Conservation (phyloP, 495 filamentous ascomycete species). For the Lasiosphaeris hirsuta region DNA sequence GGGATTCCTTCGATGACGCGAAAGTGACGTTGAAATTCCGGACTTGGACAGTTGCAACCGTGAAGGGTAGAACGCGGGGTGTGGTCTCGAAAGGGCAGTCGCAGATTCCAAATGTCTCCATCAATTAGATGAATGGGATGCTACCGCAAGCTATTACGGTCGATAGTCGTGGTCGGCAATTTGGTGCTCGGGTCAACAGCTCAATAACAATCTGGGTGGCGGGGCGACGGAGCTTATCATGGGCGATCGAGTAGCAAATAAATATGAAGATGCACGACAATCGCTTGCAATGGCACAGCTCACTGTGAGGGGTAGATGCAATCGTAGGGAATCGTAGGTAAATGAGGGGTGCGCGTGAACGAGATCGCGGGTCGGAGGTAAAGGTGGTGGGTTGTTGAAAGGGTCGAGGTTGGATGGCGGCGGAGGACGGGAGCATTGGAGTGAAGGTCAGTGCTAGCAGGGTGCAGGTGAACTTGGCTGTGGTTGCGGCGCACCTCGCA, state of each 20-base stretch:
- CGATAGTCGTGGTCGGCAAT: too few relatives aligned
- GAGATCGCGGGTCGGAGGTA: slow-evolving; percentile 5
- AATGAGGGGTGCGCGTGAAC: neutral
- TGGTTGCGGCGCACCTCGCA: too few relatives aligned
- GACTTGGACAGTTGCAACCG: neutral
- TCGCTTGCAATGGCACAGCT: neutral
- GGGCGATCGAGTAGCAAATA: neutral
- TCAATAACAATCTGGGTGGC: neutral
- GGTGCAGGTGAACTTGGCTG: slow-evolving; percentile 11
- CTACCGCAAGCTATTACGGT: neutral
- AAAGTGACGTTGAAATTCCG: too few relatives aligned
- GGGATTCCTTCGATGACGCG: too few relatives aligned
- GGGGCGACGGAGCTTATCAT: neutral
- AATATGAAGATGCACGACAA: neutral
- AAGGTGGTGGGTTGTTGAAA: neutral
- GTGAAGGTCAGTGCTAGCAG: neutral
- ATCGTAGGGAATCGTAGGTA: neutral
- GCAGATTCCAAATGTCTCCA: neutral
- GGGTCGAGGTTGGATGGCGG: slow-evolving; percentile 7
- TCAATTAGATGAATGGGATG: neutral
- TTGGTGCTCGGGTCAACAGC: neutral
- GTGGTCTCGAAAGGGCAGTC: neutral
- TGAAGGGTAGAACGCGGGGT: neutral
- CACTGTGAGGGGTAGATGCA: neutral
- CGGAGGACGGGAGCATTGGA: neutral